Conservation (phyloP, 2,329 filamentous ascomycete species). For the Parascedosporium putredinis region DNA sequence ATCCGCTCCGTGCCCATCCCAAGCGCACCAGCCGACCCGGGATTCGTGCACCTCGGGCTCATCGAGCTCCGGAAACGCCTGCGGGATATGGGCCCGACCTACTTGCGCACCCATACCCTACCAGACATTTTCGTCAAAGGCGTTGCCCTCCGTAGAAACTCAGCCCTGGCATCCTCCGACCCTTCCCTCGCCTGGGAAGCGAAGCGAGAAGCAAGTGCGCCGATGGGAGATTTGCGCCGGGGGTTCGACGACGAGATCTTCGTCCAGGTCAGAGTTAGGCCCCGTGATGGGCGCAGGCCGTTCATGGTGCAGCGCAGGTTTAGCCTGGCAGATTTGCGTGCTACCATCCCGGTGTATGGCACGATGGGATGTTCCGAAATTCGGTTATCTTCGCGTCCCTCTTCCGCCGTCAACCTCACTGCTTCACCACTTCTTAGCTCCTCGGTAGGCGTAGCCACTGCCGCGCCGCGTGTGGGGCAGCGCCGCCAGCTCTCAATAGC, state of each 20-base stretch:
- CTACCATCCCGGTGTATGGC: slow-evolving; percentile 30
- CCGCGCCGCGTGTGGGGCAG: slow-evolving; percentile 8
- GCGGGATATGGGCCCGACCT: slow-evolving; percentile 12
- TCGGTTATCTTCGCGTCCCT: too few relatives aligned
- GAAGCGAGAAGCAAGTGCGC: background rate
- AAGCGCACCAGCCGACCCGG: background rate
- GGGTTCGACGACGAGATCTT: slow-evolving; percentile 16
- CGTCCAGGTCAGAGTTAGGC: slow-evolving; percentile 33
- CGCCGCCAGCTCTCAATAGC: slow-evolving; percentile 16
- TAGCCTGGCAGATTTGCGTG: slow-evolving; percentile 35
- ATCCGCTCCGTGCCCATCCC: background rate
- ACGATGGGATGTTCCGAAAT: too few relatives aligned
- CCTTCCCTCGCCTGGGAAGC: background rate
- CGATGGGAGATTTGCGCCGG: slow-evolving; percentile 1
- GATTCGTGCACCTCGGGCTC: slow-evolving; percentile 15
- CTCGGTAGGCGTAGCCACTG: background rate
- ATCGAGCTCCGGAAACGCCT: slow-evolving; percentile 16
- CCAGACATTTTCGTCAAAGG: slow-evolving; percentile 18
- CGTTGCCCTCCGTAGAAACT: slow-evolving; percentile 15
- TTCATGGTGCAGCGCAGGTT: slow-evolving; percentile 40
- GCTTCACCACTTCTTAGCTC: background rate
- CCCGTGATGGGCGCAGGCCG: slow-evolving; percentile 28
- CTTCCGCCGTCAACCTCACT: slow-evolving; percentile 7
- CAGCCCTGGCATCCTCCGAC: background rate
- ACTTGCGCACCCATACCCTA: slow-evolving; percentile 11